Base-by-base conservation (phyloP, 1,284 basidiomycete genomes). In the Pholiota adiposa region DNA sequence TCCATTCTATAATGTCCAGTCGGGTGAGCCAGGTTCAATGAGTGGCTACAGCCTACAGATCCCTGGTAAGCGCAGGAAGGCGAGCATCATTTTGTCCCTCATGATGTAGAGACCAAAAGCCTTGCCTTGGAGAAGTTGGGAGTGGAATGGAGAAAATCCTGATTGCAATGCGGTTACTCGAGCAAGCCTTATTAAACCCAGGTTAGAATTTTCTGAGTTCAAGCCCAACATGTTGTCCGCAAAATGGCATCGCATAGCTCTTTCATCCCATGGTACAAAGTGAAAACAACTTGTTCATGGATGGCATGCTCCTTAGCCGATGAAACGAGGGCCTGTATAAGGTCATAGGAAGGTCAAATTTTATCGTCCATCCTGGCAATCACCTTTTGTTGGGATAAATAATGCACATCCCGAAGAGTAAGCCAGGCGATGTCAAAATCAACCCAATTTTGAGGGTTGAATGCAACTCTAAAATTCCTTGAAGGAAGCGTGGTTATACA, bases 1-100 rank as follows among this genome's bases (percentile, higher is more conserved):
- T 53, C 51, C 36, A 53, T 43, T 27, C 40, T 40, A 31, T 53
- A 38, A 21, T 27, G 34, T 43, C 51, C 51, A 53, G n/a, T 43
- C 18, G 23, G 11, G 8, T 53, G 51, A 12, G 16, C 11, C 11
- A 7, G 38, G 18, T 41, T 41, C 12, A 21, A 40, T 14, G 51
- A 40, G 43, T 41, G n/a, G 12, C 21, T 33, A 21, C 9, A 18
- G n/a, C 8, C 21, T 33, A 21, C 9, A 18, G 2, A 53, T 53
- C 4, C 51, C 36, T 43, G 51, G 51, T 9, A 41, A 16, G 12
- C 9, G 36, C 9, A 53, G 3, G n/a, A 53, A 53, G 16, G 23
- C n/a, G 43, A 53, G 38, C 27, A 53, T 27, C 18, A 18, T 53
- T 29, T 53, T 38, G 25, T 53, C 25, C 8, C 27, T 11, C 12